phyloP scores from a whole-genome alignment of 306 rosid genomes.

The Glycine latifolia region DNA sequence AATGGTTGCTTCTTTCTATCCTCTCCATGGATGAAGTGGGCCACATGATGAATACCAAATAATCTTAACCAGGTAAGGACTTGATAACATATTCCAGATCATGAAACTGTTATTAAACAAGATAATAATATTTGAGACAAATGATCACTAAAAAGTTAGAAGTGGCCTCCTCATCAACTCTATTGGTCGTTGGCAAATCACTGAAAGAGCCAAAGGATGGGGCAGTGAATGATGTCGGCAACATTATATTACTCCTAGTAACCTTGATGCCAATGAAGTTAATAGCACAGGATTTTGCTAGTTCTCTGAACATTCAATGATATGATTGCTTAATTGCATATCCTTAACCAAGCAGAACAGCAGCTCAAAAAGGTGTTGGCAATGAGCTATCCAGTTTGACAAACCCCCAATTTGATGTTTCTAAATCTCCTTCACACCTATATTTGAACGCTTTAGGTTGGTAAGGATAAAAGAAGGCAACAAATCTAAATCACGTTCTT shows the following conservation, averaged over 20 bases:
- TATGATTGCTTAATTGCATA: background rate
- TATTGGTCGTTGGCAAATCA: background rate
- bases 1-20: conserved; percentile 5
- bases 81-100: conserved; percentile 7
- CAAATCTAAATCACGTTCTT: background rate
- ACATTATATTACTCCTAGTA: conserved; percentile 17
- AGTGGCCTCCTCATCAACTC: conserved; percentile 9
- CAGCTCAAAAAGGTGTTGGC: conserved; percentile 10
- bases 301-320: conserved; percentile 23
- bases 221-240: background rate
- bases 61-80: conserved; percentile 10
- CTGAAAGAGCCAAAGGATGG: conserved; percentile 18
- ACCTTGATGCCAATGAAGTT: conserved; percentile 14
- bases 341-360: conserved; percentile 10
- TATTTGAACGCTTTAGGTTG: conserved; percentile 11
- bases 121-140: background rate
- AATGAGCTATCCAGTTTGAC: background rate
- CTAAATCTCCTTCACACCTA: conserved; percentile 10
- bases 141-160: background rate
- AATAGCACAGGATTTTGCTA: background rate
- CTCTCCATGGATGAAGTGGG: conserved; percentile 10
- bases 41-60: background rate
- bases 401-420: background rate
- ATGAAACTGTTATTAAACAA: conserved; percentile 18
- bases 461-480: background rate